Conservation (phyloP, 1,284 basidiomycete species). For the Cystobasidium slooffiae region DNA sequence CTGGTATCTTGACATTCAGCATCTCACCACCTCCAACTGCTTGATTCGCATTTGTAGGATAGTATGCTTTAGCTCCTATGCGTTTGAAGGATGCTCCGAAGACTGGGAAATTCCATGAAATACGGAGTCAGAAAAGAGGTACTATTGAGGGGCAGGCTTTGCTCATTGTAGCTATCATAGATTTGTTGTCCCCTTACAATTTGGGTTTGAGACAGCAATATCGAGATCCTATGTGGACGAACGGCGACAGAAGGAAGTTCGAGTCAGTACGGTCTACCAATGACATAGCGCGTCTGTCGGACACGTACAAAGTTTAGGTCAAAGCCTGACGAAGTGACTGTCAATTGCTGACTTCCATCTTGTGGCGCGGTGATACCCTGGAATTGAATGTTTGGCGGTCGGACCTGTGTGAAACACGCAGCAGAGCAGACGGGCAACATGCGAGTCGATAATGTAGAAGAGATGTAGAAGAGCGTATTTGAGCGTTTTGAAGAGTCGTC, state of each 20-base stretch:
- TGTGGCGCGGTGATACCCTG: constrained; percentile 51
- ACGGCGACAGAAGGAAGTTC: neutral
- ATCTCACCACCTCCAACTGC: constrained; percentile 52
- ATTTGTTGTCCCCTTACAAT: too few relatives aligned
- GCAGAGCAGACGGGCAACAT: neutral
- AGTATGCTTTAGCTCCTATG: constrained; percentile 51
- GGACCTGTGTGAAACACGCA: constrained; percentile 47
- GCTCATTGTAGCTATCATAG: too few relatives aligned
- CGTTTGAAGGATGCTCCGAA: constrained; percentile 51
- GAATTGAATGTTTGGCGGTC: constrained; percentile 54
- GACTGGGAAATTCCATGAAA: constrained; percentile 47
- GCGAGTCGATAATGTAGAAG: neutral
- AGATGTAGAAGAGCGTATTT: neutral
- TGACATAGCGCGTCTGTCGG: constrained; percentile 33
- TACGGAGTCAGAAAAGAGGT: neutral
- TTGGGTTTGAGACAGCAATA: too few relatives aligned
- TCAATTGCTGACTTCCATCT: constrained; percentile 49
- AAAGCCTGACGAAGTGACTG: constrained; percentile 49
- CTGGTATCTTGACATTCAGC: constrained; percentile 47
- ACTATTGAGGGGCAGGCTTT: too few relatives aligned
- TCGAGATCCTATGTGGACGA: too few relatives aligned
- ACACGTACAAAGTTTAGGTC: constrained; percentile 49
- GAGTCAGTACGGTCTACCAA: neutral
- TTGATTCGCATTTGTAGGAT: constrained; percentile 47
- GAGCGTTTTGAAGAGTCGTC: neutral